Percentiles rank a stretch among this genome's conserved stretches.
These are phyloP conservation scores for Chrysoporthe cubensis DNA, from an alignment of 2,329 filamentous ascomycete genomes.

Conservation along the genomic window DNA sequence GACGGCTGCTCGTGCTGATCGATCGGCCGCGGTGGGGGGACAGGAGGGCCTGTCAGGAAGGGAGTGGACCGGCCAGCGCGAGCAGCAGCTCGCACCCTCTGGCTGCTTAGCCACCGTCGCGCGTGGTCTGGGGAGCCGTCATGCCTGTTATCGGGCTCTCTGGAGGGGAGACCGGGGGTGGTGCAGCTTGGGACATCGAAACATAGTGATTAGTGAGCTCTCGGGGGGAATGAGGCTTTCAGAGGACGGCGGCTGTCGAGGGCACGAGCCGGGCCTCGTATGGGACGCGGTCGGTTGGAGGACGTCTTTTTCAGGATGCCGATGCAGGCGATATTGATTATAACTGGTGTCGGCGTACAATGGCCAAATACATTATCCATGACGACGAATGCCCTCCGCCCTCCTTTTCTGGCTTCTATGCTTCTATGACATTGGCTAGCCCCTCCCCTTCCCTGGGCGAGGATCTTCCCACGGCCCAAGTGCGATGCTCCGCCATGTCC, in stretches of 20 bases:
- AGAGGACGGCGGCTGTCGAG: neutral
- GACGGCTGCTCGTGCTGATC: slow-evolving; percentile 89
- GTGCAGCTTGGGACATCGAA: too few relatives aligned
- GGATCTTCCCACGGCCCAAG: too few relatives aligned
- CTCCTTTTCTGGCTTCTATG: neutral
- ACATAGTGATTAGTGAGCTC: neutral
- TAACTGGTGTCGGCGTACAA: slow-evolving; percentile 2
- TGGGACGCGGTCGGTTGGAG: neutral
- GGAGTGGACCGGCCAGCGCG: neutral
- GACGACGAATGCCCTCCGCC: neutral
- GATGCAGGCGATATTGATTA: neutral
- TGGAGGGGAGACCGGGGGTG: too few relatives aligned
- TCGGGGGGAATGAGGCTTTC: neutral
- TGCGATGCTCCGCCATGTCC: too few relatives aligned
- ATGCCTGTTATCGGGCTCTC: neutral
- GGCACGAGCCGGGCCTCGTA: neutral
- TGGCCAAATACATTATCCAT: slow-evolving; percentile 1
- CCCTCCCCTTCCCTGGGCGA: too few relatives aligned
- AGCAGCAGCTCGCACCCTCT: neutral
- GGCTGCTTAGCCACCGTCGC: slow-evolving; percentile 4
- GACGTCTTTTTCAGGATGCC: slow-evolving; percentile 5
- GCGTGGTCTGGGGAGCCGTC: neutral
- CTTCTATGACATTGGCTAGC: too few relatives aligned
- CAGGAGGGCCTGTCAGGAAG: neutral
- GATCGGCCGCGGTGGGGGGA: neutral